phyloP scores from a whole-genome alignment of 176 grass and related monocot species.

The Triticum aestivum region DNA sequence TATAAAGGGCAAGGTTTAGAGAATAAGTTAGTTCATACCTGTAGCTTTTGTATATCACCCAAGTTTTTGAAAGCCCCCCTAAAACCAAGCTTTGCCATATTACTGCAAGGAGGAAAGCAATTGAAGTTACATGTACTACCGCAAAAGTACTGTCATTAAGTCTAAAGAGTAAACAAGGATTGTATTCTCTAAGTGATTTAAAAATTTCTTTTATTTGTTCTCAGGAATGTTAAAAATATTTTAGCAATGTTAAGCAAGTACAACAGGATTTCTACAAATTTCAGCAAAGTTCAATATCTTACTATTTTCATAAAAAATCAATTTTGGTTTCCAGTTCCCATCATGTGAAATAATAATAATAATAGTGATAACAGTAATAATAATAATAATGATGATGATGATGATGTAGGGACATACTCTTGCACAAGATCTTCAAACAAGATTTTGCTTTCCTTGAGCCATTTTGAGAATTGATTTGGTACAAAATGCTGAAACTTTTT shows the following conservation, averaged over 20 bases:
- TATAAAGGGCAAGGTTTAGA: no score
- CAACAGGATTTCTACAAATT: not conserved
- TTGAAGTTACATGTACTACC: no score
- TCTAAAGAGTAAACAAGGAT: no score
- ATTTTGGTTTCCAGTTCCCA: no score
- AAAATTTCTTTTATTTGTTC: not conserved
- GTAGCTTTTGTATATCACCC: not conserved
- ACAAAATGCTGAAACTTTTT: not conserved
- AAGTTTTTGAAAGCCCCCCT: not conserved
- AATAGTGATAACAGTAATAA: no score
- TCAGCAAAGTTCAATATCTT: not conserved
- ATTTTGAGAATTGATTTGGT: not conserved
- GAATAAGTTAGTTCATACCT: not conserved
- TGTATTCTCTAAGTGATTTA: not conserved
- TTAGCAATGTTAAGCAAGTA: not conserved
- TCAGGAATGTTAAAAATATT: not conserved
- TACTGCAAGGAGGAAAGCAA: not conserved
- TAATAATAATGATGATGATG: not conserved
- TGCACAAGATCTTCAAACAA: not conserved
- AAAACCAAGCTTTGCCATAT: not conserved
- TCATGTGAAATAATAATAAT: no score
- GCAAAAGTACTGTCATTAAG: no score
- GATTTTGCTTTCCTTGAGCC: not conserved
- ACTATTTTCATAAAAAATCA: not conserved
- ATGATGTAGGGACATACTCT: not conserved